A percentile compares a stretch with the other conserved stretches of the same genome.
These are phyloP conservation scores for Mucor irregularis DNA, from an alignment of 371 early-diverging fungal genomes.

Conservation along the genomic window DNA sequence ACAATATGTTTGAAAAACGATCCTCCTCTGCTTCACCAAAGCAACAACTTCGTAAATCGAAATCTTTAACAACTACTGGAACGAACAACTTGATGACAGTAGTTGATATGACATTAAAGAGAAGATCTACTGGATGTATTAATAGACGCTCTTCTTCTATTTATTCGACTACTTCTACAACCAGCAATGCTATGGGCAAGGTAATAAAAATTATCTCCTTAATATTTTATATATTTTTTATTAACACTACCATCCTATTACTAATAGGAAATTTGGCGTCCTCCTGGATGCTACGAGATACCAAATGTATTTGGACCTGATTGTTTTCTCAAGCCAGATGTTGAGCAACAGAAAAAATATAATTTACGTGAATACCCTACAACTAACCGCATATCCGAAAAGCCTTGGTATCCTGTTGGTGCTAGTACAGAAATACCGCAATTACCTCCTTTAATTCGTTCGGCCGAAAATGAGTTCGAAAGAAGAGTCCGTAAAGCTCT, in stretches of 20 bases:
- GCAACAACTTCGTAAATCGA: slow-evolving; percentile 38
- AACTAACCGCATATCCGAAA: slow-evolving; percentile 16
- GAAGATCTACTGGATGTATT: slow-evolving; percentile 52
- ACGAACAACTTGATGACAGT: slow-evolving; percentile 16
- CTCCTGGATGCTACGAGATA: slow-evolving; percentile 47
- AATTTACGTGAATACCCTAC: slow-evolving; percentile 28
- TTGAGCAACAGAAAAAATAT: slow-evolving; percentile 15
- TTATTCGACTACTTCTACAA: slow-evolving; percentile 13
- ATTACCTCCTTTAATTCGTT: slow-evolving; percentile 42
- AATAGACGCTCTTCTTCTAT: slow-evolving; percentile 29
- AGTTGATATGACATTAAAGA: slow-evolving; percentile 37
- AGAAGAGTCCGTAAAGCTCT: slow-evolving; percentile 42
- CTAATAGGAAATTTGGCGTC: slow-evolving; percentile 39
- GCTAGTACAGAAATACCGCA: slow-evolving; percentile 43
- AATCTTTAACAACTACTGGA: slow-evolving; percentile 35
- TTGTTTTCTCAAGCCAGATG: slow-evolving; percentile 42
- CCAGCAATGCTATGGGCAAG: neutral
- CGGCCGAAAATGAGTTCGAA: slow-evolving; percentile 49
- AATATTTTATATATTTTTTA: neutral
- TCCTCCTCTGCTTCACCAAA: slow-evolving; percentile 2
- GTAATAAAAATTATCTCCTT: neutral
- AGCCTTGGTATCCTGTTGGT: slow-evolving; percentile 47
- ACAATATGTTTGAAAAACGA: slow-evolving; percentile 7
- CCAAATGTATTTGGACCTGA: slow-evolving; percentile 49
- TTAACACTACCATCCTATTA: neutral